Percentiles rank a stretch among this genome's conserved stretches.
These are phyloP conservation scores for Canna indica DNA, from an alignment of 176 grass and related monocot species.

Conservation along the genomic window DNA sequence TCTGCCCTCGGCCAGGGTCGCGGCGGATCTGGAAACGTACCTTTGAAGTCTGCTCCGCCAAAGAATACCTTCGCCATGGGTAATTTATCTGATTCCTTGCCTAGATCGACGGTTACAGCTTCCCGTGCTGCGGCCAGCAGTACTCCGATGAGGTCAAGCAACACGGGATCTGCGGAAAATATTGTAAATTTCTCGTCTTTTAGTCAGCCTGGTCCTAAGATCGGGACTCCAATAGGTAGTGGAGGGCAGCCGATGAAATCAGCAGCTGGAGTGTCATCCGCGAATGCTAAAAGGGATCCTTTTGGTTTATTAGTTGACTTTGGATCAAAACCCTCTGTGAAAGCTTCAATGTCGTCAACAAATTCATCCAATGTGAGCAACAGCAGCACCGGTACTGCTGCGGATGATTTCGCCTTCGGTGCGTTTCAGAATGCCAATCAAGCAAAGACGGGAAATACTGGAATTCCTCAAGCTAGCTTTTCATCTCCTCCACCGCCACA, in stretches of 20 bases:
- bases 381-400: background rate
- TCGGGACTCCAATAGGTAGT: slow-evolving; percentile 2
- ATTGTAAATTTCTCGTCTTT: slow-evolving; percentile 14
- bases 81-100: slow-evolving; percentile 63
- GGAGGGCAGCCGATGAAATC: slow-evolving; percentile 46
- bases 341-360: slow-evolving; percentile 26
- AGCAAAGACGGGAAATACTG: slow-evolving; percentile 17
- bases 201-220: slow-evolving; percentile 1
- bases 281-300: slow-evolving; percentile 58
- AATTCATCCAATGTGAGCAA: slow-evolving; percentile 24
- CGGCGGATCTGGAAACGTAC: slow-evolving; percentile 33
- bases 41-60: slow-evolving; percentile 54
- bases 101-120: slow-evolving; percentile 33
- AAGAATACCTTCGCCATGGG: slow-evolving; percentile 59
- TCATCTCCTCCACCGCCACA: slow-evolving; percentile 26
- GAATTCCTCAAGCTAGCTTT: slow-evolving; percentile 20
- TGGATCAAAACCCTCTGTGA: slow-evolving; percentile 35
- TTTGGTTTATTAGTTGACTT: slow-evolving; percentile 76
- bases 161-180: slow-evolving; percentile 21
- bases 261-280: slow-evolving; percentile 27
- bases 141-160: slow-evolving; percentile 20
- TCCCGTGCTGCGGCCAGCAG: slow-evolving; percentile 6
- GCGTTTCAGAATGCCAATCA: slow-evolving; percentile 36
- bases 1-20: slow-evolving; percentile 56
- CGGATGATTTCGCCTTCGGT: slow-evolving; percentile 37